A percentile compares a stretch with the other conserved stretches of the same genome.
These are phyloP conservation scores for Quercus lobata DNA, from an alignment of 331 rosid species.

Conservation along the genomic window DNA sequence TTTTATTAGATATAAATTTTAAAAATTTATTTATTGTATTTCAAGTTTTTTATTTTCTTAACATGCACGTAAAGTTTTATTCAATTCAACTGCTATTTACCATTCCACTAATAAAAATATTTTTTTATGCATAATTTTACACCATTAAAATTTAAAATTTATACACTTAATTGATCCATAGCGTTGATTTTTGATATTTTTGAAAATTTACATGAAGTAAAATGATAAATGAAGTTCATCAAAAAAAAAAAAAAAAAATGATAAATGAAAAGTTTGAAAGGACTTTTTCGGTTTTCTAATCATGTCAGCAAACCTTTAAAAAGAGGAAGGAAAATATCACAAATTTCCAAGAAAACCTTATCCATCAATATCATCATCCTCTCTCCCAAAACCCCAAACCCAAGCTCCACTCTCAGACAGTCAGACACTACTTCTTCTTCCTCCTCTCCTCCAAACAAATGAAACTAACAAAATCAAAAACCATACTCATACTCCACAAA, in stretches of 20 bases:
- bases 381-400: not conserved
- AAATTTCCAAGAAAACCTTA: slow-evolving; percentile 27
- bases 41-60: rapidly evolving
- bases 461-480: not conserved
- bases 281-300: too few species aligned
- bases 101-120: rapidly evolving
- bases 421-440: not conserved
- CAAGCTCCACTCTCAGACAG: not conserved
- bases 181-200: too few species aligned
- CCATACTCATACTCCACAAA: not conserved
- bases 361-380: slow-evolving; percentile 19
- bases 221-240: too few species aligned
- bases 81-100: rapidly evolving
- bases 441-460: not conserved
- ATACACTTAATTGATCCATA: too few species aligned
- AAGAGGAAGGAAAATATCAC: not conserved
- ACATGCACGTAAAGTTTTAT: rapidly evolving
- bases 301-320: too few species aligned
- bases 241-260: too few species aligned
- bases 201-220: too few species aligned
- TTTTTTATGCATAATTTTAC: too few species aligned
- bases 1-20: too few species aligned
- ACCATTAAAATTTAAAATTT: too few species aligned
- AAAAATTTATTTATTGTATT: rapidly evolving
- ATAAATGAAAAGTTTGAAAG: too few species aligned